Percentiles rank a stretch among this genome's conserved stretches.
phyloP scores from a whole-genome alignment of 2,329 filamentous ascomycete genomes.

The Fusarium fujikuroi region DNA sequence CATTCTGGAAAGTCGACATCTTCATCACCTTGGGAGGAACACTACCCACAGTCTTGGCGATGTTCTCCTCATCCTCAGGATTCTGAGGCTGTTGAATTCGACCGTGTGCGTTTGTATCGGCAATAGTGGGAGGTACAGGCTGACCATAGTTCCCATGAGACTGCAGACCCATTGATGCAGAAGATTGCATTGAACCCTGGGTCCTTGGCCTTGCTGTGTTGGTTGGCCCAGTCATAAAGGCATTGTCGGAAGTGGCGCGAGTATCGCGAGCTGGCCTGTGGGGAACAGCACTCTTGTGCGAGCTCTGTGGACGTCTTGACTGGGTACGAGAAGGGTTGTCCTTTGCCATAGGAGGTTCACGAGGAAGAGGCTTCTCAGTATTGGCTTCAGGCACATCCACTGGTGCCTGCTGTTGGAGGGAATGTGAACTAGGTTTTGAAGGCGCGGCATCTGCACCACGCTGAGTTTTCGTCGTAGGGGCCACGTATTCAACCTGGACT shows the following conservation, averaged over 20 bases:
- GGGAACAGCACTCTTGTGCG: conserved; percentile 53
- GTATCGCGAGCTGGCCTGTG: conserved; percentile 45
- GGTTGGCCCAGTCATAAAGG: conserved; percentile 57
- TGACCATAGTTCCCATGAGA: conserved; percentile 81
- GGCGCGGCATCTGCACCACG: conserved; percentile 63
- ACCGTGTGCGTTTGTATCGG: conserved; percentile 88
- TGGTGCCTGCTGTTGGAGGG: conserved; percentile 58
- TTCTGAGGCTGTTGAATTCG: conserved; percentile 81
- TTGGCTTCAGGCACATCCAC: conserved; percentile 48
- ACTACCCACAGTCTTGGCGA: conserved; percentile 70
- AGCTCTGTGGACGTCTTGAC: conserved; percentile 59
- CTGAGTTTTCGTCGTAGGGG: conserved; percentile 85
- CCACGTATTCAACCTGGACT: conserved; percentile 97
- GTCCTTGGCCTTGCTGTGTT: conserved; percentile 75
- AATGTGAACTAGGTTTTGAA: conserved; percentile 41
- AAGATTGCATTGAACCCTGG: conserved; percentile 80
- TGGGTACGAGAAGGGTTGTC: conserved; percentile 55
- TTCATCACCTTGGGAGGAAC: conserved; percentile 68
- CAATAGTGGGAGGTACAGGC: conserved; percentile 86
- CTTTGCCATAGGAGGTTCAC: conserved; percentile 62
- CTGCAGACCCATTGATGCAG: conserved; percentile 70
- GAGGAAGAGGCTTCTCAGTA: conserved; percentile 68
- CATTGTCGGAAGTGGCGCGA: conserved; percentile 54
- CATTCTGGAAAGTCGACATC: conserved; percentile 66
- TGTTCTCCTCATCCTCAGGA: conserved; percentile 72